Evolutionary conservation across 768 basidiomycete species (phyloP).

Genomic region (Psilocybe cyanescens): DNA sequence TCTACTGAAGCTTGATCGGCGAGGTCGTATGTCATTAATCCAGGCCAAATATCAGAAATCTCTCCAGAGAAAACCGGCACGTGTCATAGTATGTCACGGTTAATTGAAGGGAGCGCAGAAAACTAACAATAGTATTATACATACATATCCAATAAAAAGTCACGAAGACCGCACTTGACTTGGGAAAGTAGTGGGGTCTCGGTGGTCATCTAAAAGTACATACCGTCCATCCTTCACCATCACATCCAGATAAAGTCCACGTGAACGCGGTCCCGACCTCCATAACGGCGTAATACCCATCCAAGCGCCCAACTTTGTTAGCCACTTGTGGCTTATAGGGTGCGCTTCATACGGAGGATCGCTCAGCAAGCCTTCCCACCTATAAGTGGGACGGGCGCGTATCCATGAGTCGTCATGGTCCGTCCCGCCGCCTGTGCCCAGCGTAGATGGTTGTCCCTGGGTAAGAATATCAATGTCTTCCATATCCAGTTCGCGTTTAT

Average conservation of each 20-base stretch:
- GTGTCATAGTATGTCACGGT: no score
- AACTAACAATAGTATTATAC: background rate
- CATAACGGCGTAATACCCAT: conserved; percentile 69
- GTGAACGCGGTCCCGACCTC: conserved; percentile 52
- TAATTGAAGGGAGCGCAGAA: no score
- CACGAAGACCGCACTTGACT: background rate
- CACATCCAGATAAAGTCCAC: conserved; percentile 66
- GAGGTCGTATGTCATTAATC: no score
- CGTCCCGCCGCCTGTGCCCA: conserved; percentile 73
- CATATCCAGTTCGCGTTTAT: conserved; percentile 59
- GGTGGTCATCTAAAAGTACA: conserved; percentile 43
- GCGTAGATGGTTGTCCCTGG: conserved; percentile 51
- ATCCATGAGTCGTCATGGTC: conserved; percentile 69
- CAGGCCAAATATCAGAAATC: no score
- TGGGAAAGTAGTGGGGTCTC: background rate
- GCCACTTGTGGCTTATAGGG: conserved; percentile 38
- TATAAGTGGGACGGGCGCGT: conserved; percentile 61
- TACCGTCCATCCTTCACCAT: conserved; percentile 59
- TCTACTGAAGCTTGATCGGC: no score
- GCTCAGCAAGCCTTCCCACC: conserved; percentile 71
- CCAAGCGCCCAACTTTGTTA: conserved; percentile 68
- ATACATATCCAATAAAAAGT: background rate
- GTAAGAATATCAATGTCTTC: conserved; percentile 62
- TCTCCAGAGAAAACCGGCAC: no score
- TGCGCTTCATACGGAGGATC: conserved; percentile 49